Conservation (phyloP, 352 stramenopile genomes). For the Aphanomyces invadans region DNA sequence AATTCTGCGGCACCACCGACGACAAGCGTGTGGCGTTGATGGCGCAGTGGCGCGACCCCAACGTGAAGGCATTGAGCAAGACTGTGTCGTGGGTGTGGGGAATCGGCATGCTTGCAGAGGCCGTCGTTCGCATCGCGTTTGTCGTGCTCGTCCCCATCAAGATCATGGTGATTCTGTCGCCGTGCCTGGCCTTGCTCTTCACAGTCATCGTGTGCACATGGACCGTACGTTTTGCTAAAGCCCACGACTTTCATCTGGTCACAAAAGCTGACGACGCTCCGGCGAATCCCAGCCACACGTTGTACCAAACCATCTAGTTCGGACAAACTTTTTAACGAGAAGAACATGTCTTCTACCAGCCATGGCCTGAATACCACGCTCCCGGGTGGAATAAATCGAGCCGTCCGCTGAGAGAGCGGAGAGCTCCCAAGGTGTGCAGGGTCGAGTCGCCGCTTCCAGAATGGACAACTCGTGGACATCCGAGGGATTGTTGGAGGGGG, state of each 20-base stretch:
- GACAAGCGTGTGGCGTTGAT: slow-evolving; percentile 7
- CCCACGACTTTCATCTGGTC: background rate
- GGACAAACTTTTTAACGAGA: too few species aligned
- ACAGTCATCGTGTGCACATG: background rate
- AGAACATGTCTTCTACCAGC: too few species aligned
- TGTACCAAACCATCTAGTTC: slow-evolving; percentile 11
- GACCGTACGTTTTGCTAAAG: slow-evolving; percentile 1
- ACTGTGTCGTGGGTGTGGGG: slow-evolving; percentile 3
- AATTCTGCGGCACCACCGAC: slow-evolving; percentile 18
- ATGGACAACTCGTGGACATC: too few species aligned
- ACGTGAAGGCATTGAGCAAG: background rate
- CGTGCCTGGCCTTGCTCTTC: slow-evolving; percentile 2
- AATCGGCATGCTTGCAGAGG: background rate
- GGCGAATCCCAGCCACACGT: background rate
- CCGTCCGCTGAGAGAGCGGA: too few species aligned
- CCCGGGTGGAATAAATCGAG: too few species aligned
- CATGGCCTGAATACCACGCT: too few species aligned
- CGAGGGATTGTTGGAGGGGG: too few species aligned
- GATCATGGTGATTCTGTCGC: slow-evolving; percentile 19
- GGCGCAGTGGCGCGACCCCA: slow-evolving; percentile 3
- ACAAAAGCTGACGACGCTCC: background rate
- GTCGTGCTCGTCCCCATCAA: background rate
- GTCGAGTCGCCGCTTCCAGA: too few species aligned
- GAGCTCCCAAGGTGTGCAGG: too few species aligned
- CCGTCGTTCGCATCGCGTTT: background rate